Evolutionary conservation across 1,284 basidiomycete genomes (phyloP).

Genomic region (Veloporphyrellus conicus): DNA sequence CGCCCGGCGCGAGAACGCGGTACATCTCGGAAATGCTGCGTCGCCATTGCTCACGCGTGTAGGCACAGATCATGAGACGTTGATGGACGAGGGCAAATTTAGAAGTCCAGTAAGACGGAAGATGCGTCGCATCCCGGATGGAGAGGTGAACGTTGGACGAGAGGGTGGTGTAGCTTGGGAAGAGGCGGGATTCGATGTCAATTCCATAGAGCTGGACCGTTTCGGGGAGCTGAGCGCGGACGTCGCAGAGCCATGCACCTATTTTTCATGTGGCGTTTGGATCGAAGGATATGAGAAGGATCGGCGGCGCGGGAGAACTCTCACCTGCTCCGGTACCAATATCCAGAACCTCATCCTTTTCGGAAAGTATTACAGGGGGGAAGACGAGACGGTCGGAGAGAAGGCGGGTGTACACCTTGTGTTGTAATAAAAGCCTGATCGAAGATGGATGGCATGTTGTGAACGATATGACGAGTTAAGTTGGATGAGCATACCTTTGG

Average conservation of each 20-base stretch:
- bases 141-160: slow-evolving; percentile 22
- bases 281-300: too few relatives aligned
- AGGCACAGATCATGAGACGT: slow-evolving; percentile 30
- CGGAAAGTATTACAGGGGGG: slow-evolving; percentile 13
- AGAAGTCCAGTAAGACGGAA: slow-evolving; percentile 24
- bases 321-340: slow-evolving; percentile 22
- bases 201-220: slow-evolving; percentile 22
- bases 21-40: slow-evolving; percentile 25
- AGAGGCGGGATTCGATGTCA: slow-evolving; percentile 22
- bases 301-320: background rate
- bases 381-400: slow-evolving; percentile 23
- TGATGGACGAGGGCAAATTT: slow-evolving; percentile 33
- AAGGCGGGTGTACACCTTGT: slow-evolving; percentile 17
- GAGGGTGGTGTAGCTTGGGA: slow-evolving; percentile 6
- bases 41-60: slow-evolving; percentile 29
- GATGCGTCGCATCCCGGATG: slow-evolving; percentile 13
- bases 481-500: slow-evolving; percentile 14
- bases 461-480: background rate
- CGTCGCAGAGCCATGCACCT: slow-evolving; percentile 25
- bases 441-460: background rate
- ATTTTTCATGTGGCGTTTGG: background rate
- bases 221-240: slow-evolving; percentile 10
- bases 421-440: slow-evolving; percentile 15
- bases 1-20: slow-evolving; percentile 31
- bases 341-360: slow-evolving; percentile 24